Evolutionary conservation across 2,329 filamentous ascomycete species (phyloP), one percentile per base, ranked within the genome.

Genomic region (Coniochaeta prunicola): DNA sequence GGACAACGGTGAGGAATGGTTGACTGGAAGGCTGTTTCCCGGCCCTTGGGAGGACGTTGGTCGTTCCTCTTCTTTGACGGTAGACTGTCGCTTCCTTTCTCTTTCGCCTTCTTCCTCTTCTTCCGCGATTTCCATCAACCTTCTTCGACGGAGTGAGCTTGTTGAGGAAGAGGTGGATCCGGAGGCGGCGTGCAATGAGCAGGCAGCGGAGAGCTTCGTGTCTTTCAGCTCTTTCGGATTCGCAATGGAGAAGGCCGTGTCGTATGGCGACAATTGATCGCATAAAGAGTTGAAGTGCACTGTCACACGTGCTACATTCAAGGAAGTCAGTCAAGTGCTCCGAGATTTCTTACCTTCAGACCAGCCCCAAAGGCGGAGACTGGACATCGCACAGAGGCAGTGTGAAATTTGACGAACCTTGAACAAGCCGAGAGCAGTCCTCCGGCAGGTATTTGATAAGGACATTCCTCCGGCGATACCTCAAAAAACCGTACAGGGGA

Each of bases 391-490:
- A 12, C 5, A n/a, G n/a, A 53, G 10, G 26, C n/a, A n/a, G 17
- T 45, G 40, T n/a, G n/a, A n/a, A 57, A 30, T 58, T 57, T 60
- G 59, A 72, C 84, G 66, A 75, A 96, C 94, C 94, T 89, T 96
- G 90, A 58, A 99, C 80, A 58, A 99, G 79, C 67, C 94, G 85
- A 63, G 94, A 97, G 64, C 92, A 93, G 60, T 88, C 90, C 61
- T 96, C 91, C 1, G 93, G 94, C 62, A 96, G 82, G 72, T 94
- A 96, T 76, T 94, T 97, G 72, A 99, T 83, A 61, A 99, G 76
- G 55, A 97, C 89, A 74, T 92, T 97, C 70, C 92, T 86, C 70
- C 92, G 86, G 59, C 93, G 83, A 73, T 97, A 97, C 67, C 90
- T 87, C 65, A 99, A 77, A 70, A 97, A 91, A 57, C 94, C 94